Base-by-base conservation (phyloP, 805 yeast species). In the Pichia cabralensis region DNA sequence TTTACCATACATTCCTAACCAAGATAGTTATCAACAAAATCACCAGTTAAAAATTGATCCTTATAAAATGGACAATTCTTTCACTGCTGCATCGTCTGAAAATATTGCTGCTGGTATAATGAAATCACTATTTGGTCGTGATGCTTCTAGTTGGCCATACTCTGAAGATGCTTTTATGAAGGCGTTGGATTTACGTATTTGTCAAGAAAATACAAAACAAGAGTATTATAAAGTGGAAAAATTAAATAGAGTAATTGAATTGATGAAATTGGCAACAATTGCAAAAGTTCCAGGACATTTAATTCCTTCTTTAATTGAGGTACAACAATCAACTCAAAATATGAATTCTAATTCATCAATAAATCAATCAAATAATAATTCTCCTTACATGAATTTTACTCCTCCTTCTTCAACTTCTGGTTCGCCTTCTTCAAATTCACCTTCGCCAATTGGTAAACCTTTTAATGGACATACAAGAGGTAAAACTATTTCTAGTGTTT, bases 171-270 rank as follows among this genome's bases (percentile, higher is more conserved):
- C 85, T 3, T 63, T 77, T 20, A 53, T 63, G 18, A 73, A 70
- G 42, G 76, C 85, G 1, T 56, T 84, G 24, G 64, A 66, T 22
- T 65, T 80, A 21, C 65, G 75, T 34, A 54, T 73, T 3, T 86
- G 84, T 51, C 89, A 80, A 49, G 96, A 88, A 52, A 65, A 69
- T 28, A 80, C 96, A 2, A 80, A 79, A 44, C 95, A 86, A 53
- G 92, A 80, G 44, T 77, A 65, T 45, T 79, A 80, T 52, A 69
- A 67, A 35, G 60, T 78, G 15, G 95, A 86, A 50, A 59, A 68
- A 26, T 63, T 79, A 18, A 67, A 69, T 27, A 67, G 70, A 36
- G 69, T 80, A 16, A 56, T 80, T 22, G 77, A 78, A 34, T 62
- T 86, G 14, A 48, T 88, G 33, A 72, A 72, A 39, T 59, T 64